These are phyloP conservation scores for Peniophora sp. DNA, from an alignment of 1,284 basidiomycete species.

Conservation along the genomic window DNA sequence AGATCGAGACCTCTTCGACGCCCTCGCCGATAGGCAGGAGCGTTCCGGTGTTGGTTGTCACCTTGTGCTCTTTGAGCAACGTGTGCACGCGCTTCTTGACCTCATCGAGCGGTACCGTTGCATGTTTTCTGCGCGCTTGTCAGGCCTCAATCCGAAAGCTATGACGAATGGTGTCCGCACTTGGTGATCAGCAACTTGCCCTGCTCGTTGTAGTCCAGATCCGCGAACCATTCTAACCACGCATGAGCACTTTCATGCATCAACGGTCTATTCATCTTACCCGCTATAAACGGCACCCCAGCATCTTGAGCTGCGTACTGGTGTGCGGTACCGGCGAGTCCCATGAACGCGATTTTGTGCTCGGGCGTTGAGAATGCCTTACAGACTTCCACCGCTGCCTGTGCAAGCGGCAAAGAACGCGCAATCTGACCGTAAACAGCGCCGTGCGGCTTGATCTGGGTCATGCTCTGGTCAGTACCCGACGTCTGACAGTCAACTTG, in stretches of 20 bases:
- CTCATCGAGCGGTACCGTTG: constrained; percentile 32
- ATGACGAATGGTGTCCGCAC: constrained; percentile 17
- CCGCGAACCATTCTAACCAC: constrained; percentile 51
- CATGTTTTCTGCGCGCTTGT: constrained; percentile 32
- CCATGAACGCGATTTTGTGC: constrained; percentile 42
- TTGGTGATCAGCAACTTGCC: constrained; percentile 52
- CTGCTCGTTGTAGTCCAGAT: constrained; percentile 46
- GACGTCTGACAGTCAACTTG: not conserved
- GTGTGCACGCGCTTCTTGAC: constrained; percentile 37
- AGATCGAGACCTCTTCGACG: constrained; percentile 47
- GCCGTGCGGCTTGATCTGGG: constrained; percentile 45
- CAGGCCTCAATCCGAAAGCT: constrained; percentile 21
- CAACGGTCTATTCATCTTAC: constrained; percentile 19
- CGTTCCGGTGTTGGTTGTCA: constrained; percentile 37
- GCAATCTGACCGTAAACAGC: constrained; percentile 49
- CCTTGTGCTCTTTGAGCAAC: constrained; percentile 32
- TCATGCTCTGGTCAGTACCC: not conserved
- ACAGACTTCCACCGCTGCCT: constrained; percentile 40
- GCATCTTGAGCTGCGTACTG: constrained; percentile 42
- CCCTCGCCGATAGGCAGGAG: constrained; percentile 35
- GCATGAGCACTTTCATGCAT: not conserved
- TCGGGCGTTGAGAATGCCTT: constrained; percentile 29
- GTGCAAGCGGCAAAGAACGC: constrained; percentile 42
- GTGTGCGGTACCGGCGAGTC: constrained; percentile 52
- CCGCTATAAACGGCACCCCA: constrained; percentile 50